Conservation (phyloP, 106 monocot species). For the Acorus calamus region DNA sequence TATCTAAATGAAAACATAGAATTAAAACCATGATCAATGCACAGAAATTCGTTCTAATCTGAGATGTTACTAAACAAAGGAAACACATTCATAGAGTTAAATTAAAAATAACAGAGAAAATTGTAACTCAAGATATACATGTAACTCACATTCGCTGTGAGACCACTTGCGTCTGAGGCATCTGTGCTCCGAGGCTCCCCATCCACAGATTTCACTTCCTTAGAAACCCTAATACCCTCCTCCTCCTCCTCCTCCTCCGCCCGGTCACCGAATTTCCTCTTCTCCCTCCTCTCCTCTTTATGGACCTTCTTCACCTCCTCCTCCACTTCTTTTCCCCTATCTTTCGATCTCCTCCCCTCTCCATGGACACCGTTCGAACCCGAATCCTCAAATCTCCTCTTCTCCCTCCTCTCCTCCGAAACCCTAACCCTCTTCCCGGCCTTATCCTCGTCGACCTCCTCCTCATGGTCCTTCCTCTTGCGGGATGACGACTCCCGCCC, state of each 20-base stretch:
- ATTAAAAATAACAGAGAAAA: neutral
- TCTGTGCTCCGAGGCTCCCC: neutral
- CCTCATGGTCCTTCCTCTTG: too few relatives aligned
- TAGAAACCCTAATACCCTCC: neutral
- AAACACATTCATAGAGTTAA: too few relatives aligned
- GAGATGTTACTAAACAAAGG: too few relatives aligned
- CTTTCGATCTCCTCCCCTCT: too few relatives aligned
- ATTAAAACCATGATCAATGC: too few relatives aligned
- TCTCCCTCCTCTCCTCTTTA: conserved; percentile 8
- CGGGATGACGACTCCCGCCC: too few relatives aligned
- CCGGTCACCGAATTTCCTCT: neutral
- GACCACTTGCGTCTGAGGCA: conserved; percentile 1
- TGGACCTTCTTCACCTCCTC: neutral
- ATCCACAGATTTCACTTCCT: conserved; percentile 14
- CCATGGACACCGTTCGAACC: too few relatives aligned
- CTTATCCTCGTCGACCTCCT: too few relatives aligned
- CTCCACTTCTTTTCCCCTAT: neutral
- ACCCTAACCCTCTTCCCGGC: too few relatives aligned
- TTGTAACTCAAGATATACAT: neutral
- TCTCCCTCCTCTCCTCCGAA: neutral
- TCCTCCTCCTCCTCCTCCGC: conserved; percentile 8
- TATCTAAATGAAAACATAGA: too few relatives aligned
- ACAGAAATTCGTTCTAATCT: too few relatives aligned
- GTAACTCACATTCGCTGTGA: neutral
- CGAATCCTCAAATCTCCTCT: neutral